Percentiles rank a stretch among this genome's conserved stretches.
Evolutionary conservation across 768 basidiomycete species (phyloP).

Genomic region (Kwoniella botswanensis): DNA sequence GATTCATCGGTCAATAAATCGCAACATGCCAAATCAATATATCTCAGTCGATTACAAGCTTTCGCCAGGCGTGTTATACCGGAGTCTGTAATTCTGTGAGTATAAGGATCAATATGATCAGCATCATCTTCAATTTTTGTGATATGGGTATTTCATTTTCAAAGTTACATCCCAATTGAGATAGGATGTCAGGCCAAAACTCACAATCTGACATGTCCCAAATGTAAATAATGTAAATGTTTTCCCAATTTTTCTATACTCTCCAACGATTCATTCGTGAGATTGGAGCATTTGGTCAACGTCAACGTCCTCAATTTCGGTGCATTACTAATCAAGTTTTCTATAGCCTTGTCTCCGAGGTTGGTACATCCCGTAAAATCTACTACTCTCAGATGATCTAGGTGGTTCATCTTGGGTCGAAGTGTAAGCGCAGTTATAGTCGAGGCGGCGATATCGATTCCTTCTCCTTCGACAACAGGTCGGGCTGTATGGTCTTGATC

Average conservation of each 20-base stretch:
- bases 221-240: slow-evolving; percentile 89
- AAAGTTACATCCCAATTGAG: background rate
- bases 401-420: slow-evolving; percentile 53
- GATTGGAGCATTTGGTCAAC: slow-evolving; percentile 76
- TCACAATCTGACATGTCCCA: slow-evolving; percentile 75
- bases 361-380: slow-evolving; percentile 85
- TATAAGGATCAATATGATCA: background rate
- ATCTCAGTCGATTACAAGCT: slow-evolving; percentile 85
- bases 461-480: too few species aligned
- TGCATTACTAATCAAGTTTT: slow-evolving; percentile 78
- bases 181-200: slow-evolving; percentile 28
- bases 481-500: background rate
- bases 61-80: slow-evolving; percentile 83
- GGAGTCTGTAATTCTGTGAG: slow-evolving; percentile 77
- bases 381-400: slow-evolving; percentile 88
- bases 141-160: background rate
- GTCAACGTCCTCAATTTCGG: slow-evolving; percentile 85
- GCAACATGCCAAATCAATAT: slow-evolving; percentile 96
- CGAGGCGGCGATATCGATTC: too few species aligned
- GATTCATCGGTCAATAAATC: slow-evolving; percentile 86
- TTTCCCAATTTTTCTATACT: slow-evolving; percentile 86
- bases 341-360: slow-evolving; percentile 80
- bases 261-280: slow-evolving; percentile 82
- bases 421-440: slow-evolving; percentile 1
- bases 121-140: background rate